Base-by-base conservation (phyloP, 2,329 filamentous ascomycete species). In the Scytalidium sp. region DNA sequence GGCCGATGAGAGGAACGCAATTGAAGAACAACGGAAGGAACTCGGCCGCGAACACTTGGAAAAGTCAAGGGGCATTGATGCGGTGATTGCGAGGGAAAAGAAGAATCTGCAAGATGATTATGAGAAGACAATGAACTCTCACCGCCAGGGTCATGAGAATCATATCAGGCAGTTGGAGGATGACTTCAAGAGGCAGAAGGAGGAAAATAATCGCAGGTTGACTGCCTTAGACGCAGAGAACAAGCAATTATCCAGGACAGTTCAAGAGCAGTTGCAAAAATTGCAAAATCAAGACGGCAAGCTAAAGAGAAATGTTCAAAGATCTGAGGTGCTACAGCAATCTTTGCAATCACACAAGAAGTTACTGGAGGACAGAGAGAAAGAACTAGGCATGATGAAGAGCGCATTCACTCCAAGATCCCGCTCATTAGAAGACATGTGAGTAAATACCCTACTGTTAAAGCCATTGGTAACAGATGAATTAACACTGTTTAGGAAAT, bases 321-420 rank as follows among this genome's bases (percentile, higher is more conserved):
- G 40, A 36, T 39, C 19, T 22, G 47, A 54, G 20, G 43, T 48
- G 20, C 19, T 49, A 15, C 22, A 50, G 4, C 46, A 39, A 47
- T 50, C 47, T 2, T 52, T 40, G 21, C 42, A 29, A 17, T 50
- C 43, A 17, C 47, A 47, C 25, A 56, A 43, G 39, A 40, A 23
- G n/a, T 47, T 52, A 9, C 49, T 46, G 20, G 36, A 52, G 29
- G 29, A 39, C 25, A 46, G 46, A 19, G 43, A 46, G 46, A 48
- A 15, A 41, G 44, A 50, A 41, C 46, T 54, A 17, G 19, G 45
- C 9, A 45, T 39, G 13, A 43, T 56, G 17, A 46, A 52, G 39
- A 41, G 50, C 22, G 54, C 54, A 32, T 56, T 56, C 46, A 46
- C 45, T 23, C 42, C 50, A 22, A 50, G 25, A 21, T 45, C 20